A percentile compares a stretch with the other conserved stretches of the same genome.
phyloP scores from a whole-genome alignment of 495 filamentous ascomycete genomes.

The Rhizodiscina lignyota region DNA sequence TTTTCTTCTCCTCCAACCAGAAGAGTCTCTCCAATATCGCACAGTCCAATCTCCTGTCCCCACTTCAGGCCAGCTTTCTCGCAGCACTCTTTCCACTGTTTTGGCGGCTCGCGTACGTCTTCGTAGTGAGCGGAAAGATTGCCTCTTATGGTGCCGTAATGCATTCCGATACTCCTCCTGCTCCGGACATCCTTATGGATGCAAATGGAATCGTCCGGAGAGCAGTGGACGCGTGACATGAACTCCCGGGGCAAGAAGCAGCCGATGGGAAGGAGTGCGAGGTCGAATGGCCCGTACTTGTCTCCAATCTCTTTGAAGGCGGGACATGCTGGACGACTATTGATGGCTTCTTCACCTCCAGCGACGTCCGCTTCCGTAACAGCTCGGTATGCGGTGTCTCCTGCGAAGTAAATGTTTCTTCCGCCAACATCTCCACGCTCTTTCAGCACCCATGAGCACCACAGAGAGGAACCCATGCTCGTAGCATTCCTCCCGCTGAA shows the following conservation, averaged over 20 bases:
- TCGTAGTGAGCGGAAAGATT: conserved; percentile 23
- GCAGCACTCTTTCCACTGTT: conserved; percentile 20
- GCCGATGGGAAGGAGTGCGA: conserved; percentile 27
- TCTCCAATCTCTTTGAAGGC: conserved; percentile 23
- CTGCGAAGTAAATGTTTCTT: no score
- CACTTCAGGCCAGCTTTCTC: conserved; percentile 21
- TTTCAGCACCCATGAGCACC: conserved; percentile 11
- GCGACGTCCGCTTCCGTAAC: no score
- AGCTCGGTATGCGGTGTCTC: conserved; percentile 27
- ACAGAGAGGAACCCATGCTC: no score
- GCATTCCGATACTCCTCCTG: conserved; percentile 28
- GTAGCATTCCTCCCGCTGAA: no score
- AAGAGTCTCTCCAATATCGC: no score
- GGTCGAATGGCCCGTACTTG: conserved; percentile 23
- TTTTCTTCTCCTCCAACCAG: no score
- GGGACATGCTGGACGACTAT: conserved; percentile 20
- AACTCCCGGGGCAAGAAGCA: conserved; percentile 20
- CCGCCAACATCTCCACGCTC: conserved; percentile 7
- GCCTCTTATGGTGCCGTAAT: conserved; percentile 26
- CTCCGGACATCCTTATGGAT: conserved; percentile 24
- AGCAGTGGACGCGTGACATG: conserved; percentile 22
- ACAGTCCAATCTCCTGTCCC: conserved; percentile 21
- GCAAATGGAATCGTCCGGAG: conserved; percentile 22
- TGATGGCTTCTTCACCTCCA: conserved; percentile 8
- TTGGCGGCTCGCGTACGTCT: conserved; percentile 24